These are phyloP conservation scores for Trichoderma sp. DNA, from an alignment of 2,329 filamentous ascomycete genomes.

Conservation along the genomic window DNA sequence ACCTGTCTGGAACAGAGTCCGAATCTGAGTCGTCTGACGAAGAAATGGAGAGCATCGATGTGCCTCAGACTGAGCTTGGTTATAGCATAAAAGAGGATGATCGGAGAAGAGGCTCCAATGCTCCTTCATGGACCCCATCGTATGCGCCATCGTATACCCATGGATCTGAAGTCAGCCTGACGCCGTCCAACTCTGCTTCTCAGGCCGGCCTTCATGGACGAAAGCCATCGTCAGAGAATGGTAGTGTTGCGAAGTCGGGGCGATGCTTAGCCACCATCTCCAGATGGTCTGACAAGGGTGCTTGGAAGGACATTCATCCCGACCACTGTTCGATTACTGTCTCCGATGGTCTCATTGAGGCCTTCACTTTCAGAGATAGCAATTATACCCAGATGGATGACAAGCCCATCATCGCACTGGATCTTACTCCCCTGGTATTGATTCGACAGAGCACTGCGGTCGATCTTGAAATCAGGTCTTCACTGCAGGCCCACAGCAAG, in stretches of 20 bases:
- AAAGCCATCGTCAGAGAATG: conserved; percentile 41
- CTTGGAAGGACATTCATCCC: conserved; percentile 60
- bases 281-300: conserved; percentile 62
- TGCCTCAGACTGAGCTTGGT: conserved; percentile 60
- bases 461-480: conserved; percentile 91
- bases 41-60: conserved; percentile 61
- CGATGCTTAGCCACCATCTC: conserved; percentile 59
- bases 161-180: conserved; percentile 62
- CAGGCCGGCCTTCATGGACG: conserved; percentile 64
- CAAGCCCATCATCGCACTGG: conserved; percentile 66
- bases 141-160: conserved; percentile 47
- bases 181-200: conserved; percentile 80
- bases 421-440: conserved; percentile 88
- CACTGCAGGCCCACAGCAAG: conserved; percentile 70
- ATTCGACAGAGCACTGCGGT: conserved; percentile 88
- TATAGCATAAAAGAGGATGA: conserved; percentile 53
- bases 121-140: conserved; percentile 39
- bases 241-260: conserved; percentile 35
- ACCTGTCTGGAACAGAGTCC: not conserved
- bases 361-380: conserved; percentile 45
- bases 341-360: conserved; percentile 61
- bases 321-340: conserved; percentile 58
- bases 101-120: conserved; percentile 15
- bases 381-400: conserved; percentile 33
- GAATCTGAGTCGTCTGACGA: conserved; percentile 49